A percentile compares a stretch with the other conserved stretches of the same genome.
Evolutionary conservation across 306 rosid genomes (phyloP).

Genomic region (Mimosa pudica): DNA sequence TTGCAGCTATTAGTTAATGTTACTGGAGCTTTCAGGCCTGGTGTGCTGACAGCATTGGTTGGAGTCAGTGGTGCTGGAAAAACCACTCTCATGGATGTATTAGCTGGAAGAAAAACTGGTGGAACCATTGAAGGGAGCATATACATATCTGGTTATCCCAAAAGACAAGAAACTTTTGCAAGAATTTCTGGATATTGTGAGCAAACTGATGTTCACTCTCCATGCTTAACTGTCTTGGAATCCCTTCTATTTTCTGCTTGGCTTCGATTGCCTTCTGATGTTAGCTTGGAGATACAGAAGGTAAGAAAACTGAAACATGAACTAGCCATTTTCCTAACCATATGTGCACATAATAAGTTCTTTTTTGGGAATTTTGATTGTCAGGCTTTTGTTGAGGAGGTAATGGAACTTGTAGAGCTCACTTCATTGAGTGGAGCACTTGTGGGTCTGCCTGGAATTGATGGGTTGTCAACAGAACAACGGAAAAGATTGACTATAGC

Average conservation of each 20-base stretch:
- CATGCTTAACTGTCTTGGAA: slow-evolving; percentile 71
- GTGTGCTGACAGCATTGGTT: slow-evolving; percentile 79
- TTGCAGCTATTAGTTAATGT: slow-evolving; percentile 63
- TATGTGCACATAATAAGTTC: slow-evolving; percentile 8
- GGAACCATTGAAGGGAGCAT: slow-evolving; percentile 73
- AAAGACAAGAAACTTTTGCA: slow-evolving; percentile 79
- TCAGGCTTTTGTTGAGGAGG: slow-evolving; percentile 86
- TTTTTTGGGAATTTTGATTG: slow-evolving; percentile 19
- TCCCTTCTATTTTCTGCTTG: slow-evolving; percentile 76
- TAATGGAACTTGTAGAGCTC: slow-evolving; percentile 88
- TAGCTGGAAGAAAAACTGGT: slow-evolving; percentile 81
- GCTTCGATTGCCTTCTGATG: slow-evolving; percentile 72
- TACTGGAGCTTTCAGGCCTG: slow-evolving; percentile 81
- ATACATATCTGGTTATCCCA: slow-evolving; percentile 68
- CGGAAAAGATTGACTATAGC: slow-evolving; percentile 85
- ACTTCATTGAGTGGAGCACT: slow-evolving; percentile 62
- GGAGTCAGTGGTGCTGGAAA: slow-evolving; percentile 88
- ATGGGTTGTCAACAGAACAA: slow-evolving; percentile 82
- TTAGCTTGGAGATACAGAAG: slow-evolving; percentile 56
- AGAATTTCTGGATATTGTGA: slow-evolving; percentile 88
- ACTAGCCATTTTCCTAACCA: background rate
- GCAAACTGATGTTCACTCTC: slow-evolving; percentile 81
- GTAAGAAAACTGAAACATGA: slow-evolving; percentile 18
- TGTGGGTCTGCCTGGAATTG: slow-evolving; percentile 79
- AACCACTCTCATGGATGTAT: slow-evolving; percentile 88